phyloP scores from a whole-genome alignment of 2,329 filamentous ascomycete species.

The Colletotrichum endophyticum region DNA sequence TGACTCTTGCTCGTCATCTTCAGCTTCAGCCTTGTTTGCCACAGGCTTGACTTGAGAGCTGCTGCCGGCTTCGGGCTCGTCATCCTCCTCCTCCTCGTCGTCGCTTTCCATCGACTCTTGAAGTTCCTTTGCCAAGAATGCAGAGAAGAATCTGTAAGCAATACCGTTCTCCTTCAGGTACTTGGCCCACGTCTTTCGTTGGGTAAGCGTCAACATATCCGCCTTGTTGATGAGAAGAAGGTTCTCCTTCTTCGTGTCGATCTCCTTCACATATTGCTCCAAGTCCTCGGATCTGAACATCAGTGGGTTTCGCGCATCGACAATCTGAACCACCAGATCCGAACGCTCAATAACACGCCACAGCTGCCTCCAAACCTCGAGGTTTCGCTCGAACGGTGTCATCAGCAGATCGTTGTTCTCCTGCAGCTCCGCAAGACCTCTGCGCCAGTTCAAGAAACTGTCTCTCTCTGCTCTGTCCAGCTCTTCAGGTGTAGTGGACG shows the following conservation, averaged over 20 bases:
- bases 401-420: constrained; percentile 94
- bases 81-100: constrained; percentile 27
- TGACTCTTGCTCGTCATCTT: constrained; percentile 43
- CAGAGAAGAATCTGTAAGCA: constrained; percentile 95
- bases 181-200: constrained; percentile 83
- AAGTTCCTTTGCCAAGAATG: constrained; percentile 85
- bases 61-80: constrained; percentile 28
- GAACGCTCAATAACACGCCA: constrained; percentile 98
- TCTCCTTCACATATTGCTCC: constrained; percentile 92
- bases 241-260: constrained; percentile 88
- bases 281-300: constrained; percentile 94
- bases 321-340: constrained; percentile 96
- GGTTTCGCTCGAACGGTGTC: constrained; percentile 96
- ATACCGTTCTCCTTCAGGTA: constrained; percentile 84
- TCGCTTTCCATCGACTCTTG: constrained; percentile 71
- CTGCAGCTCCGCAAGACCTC: constrained; percentile 89
- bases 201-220: constrained; percentile 94
- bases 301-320: constrained; percentile 93
- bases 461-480: constrained; percentile 81
- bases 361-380: constrained; percentile 97
- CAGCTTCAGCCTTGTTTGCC: constrained; percentile 40
- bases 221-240: constrained; percentile 96
- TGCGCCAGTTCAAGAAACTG: constrained; percentile 84
- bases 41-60: not conserved
- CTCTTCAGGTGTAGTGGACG: constrained; percentile 80